Evolutionary conservation across 768 basidiomycete genomes (phyloP).

Genomic region (Pulveroboletus ravenelii): DNA sequence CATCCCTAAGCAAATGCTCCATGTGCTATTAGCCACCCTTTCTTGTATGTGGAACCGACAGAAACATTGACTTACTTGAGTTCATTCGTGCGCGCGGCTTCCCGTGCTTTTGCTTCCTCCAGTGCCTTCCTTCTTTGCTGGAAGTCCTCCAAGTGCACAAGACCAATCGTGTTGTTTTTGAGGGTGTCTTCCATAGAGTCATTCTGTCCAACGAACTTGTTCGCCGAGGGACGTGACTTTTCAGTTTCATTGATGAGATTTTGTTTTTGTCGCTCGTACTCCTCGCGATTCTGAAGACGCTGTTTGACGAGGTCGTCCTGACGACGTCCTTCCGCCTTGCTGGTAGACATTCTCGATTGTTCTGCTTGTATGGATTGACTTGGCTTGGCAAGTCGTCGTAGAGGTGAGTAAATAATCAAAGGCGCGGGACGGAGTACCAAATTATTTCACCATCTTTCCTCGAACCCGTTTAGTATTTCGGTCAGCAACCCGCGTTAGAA

Average conservation of each 20-base stretch:
- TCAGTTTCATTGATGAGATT: conserved; percentile 84
- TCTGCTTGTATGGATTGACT: conserved; percentile 12
- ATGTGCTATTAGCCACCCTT: conserved; percentile 64
- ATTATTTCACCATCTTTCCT: conserved; percentile 3
- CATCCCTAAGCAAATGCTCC: conserved; percentile 86
- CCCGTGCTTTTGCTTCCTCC: conserved; percentile 86
- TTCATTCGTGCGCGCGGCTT: conserved; percentile 79
- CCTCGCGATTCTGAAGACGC: conserved; percentile 72
- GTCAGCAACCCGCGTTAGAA: not conserved
- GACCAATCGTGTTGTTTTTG: conserved; percentile 86
- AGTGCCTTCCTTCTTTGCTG: conserved; percentile 83
- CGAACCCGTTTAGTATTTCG: not conserved
- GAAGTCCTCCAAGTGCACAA: conserved; percentile 90
- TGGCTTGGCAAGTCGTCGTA: not conserved
- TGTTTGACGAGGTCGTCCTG: conserved; percentile 84
- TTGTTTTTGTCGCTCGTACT: conserved; percentile 77
- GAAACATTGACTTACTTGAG: conserved; percentile 67
- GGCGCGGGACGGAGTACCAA: conserved; percentile 25
- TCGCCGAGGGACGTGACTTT: conserved; percentile 80
- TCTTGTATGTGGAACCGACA: conserved; percentile 6
- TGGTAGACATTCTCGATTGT: conserved; percentile 56
- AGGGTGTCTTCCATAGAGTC: conserved; percentile 93
- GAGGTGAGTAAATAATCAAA: not conserved
- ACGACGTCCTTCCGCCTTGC: conserved; percentile 77
- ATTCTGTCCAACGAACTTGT: conserved; percentile 90